Percentiles rank a stretch among this genome's conserved stretches.
Evolutionary conservation across 2,329 filamentous ascomycete genomes (phyloP).

Genomic region (Penicillium sp.): DNA sequence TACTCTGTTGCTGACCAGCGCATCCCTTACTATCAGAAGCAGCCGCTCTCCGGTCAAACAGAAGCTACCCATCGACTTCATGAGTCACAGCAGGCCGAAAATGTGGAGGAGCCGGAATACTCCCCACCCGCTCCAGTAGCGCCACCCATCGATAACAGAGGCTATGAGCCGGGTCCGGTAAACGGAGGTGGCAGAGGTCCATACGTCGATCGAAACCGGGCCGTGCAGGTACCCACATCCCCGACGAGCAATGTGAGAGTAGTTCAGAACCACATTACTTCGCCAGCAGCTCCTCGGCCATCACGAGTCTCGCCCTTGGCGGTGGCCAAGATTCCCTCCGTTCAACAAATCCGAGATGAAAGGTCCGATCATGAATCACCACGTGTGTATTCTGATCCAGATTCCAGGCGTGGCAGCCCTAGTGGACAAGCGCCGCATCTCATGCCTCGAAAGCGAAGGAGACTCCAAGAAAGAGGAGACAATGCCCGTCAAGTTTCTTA

Average conservation of each 20-base stretch:
- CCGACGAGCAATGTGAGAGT: conserved; percentile 56
- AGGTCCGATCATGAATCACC: conserved; percentile 38
- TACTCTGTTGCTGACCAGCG: conserved; percentile 40
- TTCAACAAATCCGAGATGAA: conserved; percentile 56
- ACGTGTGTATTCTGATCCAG: conserved; percentile 26
- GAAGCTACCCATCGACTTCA: conserved; percentile 22
- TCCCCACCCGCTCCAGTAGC: conserved; percentile 46
- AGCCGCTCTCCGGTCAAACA: conserved; percentile 24
- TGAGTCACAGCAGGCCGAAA: conserved; percentile 30
- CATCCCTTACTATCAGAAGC: conserved; percentile 31
- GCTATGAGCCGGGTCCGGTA: conserved; percentile 26
- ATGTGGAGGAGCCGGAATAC: conserved; percentile 48
- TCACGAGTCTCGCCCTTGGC: conserved; percentile 63
- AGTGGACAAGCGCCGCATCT: conserved; percentile 42
- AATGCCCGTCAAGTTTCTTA: conserved; percentile 33
- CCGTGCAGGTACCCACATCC: conserved; percentile 40
- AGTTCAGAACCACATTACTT: conserved; percentile 69
- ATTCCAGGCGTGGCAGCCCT: conserved; percentile 46
- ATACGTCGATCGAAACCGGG: conserved; percentile 41
- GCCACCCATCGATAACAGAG: conserved; percentile 30
- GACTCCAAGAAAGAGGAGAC: conserved; percentile 43
- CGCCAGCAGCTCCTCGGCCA: conserved; percentile 71
- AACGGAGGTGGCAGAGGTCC: conserved; percentile 37
- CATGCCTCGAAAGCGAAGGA: conserved; percentile 53
- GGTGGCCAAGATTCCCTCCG: conserved; percentile 49